Base-by-base conservation (phyloP, 495 filamentous ascomycete species). In the Daldinia bambusicola region DNA sequence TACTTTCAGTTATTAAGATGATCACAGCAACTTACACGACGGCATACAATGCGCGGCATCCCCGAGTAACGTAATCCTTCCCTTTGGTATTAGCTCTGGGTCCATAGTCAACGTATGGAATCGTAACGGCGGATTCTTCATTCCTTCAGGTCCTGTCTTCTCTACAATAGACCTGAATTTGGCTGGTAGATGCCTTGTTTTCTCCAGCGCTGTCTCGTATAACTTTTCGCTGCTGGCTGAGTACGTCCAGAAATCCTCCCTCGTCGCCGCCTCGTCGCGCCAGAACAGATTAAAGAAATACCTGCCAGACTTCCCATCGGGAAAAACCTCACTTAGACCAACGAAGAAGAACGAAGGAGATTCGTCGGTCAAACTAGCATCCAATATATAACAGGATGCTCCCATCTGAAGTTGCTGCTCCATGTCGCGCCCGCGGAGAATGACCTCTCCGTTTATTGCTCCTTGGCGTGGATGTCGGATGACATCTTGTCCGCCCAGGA, bases 11-110 rank as follows among this genome's bases (percentile, higher is more conserved):
- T 40, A 16, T 1, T 9, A 16, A 37, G 7, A 10, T 30, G 10
- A 2, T 26, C 51, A 2, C 51, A 51, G 52, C 16, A 22, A 40
- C 83, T 62, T 79, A 86, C 83, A 85, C 75, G 86, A 86, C 4
- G 80, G 84, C 83, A 89, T 88, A 31, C 86, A 80, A 71, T 89
- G 86, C 12, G 84, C 85, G 1, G 86, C 81, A 65, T 88, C 86
- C 0, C 84, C 84, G 10, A 83, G 72, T 13, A 86, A 64, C 14
- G 81, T 79, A 4, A 80, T 77, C 20, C 82, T 70, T 8, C 83
- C 82, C 13, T 80, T 76, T 36, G 62, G 71, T 45, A 79, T 37
- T n/a, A 52, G 41, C 30, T 71, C 69, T 14, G 64, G 43, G 20
- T 63, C 51, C 53, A 77, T 69, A 6, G 41, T 56, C 38, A 76